Conservation (phyloP, 176 grass and related monocot genomes). For the Aechmea fasciata region DNA sequence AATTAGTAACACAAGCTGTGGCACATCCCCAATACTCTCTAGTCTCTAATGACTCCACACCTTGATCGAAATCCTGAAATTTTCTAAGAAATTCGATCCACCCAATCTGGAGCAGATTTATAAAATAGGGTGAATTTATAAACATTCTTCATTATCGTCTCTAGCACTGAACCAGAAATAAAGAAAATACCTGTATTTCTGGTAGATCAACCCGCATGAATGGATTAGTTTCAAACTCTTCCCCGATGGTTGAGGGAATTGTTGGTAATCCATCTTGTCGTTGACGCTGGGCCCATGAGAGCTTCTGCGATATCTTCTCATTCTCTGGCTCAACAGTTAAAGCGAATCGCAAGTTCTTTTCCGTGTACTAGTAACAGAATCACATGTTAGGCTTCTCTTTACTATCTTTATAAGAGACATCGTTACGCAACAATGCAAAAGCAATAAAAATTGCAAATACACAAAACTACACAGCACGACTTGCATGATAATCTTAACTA, state of each 20-base stretch:
- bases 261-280: conserved; percentile 42
- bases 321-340: conserved; percentile 73
- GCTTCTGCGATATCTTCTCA: conserved; percentile 64
- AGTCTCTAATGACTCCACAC: no score
- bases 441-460: conserved; percentile 2
- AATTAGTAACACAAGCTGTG: no score
- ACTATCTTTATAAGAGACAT: neutral
- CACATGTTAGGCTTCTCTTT: neutral
- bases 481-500: no score
- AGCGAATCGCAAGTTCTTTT: conserved; percentile 70
- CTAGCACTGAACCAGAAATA: neutral
- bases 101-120: neutral
- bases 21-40: no score
- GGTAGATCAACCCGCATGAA: conserved; percentile 86
- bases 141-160: neutral
- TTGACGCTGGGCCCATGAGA: conserved; percentile 71
- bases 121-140: neutral
- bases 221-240: conserved; percentile 86
- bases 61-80: no score
- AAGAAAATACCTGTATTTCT: conserved; percentile 61
- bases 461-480: no score
- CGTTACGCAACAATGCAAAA: neutral
- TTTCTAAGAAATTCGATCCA: neutral
- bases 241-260: conserved; percentile 75
- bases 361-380: conserved; percentile 51